These are phyloP conservation scores for Tritrichomonas foetus DNA, from an alignment of 208 protist species.

Conservation along the genomic window DNA sequence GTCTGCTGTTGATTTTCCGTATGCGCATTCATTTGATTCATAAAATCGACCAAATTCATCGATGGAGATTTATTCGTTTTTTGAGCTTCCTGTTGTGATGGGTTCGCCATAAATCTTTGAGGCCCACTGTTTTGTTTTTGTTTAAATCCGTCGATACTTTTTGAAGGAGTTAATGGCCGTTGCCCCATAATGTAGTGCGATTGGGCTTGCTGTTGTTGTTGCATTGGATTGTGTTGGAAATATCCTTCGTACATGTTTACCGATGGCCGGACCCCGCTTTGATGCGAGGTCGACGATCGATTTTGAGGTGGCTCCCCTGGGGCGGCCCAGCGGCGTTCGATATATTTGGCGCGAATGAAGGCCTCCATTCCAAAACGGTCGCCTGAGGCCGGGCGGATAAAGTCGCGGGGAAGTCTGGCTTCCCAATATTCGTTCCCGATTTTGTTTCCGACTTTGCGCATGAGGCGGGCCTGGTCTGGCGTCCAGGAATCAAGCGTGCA, in stretches of 20 bases:
- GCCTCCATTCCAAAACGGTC: constrained; percentile 7
- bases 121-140: neutral
- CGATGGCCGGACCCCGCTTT: neutral
- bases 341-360: constrained; percentile 52
- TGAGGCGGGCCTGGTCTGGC: neutral
- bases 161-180: neutral
- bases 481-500: constrained; percentile 59
- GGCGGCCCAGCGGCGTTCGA: neutral
- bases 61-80: neutral
- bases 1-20: neutral
- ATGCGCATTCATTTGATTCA: neutral
- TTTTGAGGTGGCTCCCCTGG: neutral
- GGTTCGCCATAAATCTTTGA: neutral
- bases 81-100: neutral
- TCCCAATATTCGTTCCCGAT: constrained; percentile 40
- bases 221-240: neutral
- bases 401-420: neutral
- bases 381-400: neutral
- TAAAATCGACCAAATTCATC: neutral
- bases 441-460: constrained; percentile 13
- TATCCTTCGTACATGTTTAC: neutral
- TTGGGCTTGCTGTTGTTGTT: neutral
- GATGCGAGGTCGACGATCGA: neutral
- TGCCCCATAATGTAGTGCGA: neutral
- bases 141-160: neutral